Evolutionary conservation across 805 yeast genomes (phyloP), one percentile per base, ranked within the genome.

Genomic region (Metschnikowia hibisci): DNA sequence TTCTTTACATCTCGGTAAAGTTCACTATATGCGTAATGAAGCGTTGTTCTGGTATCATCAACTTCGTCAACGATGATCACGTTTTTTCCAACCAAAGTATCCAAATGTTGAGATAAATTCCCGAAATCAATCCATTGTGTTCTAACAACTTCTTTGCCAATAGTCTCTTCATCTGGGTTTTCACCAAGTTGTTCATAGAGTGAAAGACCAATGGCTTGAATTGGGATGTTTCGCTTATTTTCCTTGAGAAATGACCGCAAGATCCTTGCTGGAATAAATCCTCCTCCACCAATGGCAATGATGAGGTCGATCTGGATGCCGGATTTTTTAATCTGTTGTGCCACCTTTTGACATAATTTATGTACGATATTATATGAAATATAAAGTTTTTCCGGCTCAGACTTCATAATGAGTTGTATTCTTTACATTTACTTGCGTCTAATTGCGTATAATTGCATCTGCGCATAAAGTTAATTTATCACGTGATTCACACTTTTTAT

Each of bases 11-110:
- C 95, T 56, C 82, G 81, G 58, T 82, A 77, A 59, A 85, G 69
- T 60, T 85, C 95, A 41, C 78, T 72, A 30, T 85, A 72, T 3
- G 93, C 93, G 57, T 85, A 85, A 58, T 84, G 90, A 46, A 85
- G 71, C 26, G 95, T 85, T 34, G 90, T 84, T 71, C 95, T 77
- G 20, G 95, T 85, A 61, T 85, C 95, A 63, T 85, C 95, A 34
- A 85, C 95, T 62, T 85, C 95, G 60, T 85, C 95, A 36, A 85
- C 85, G 45, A 85, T 80, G 57, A 85, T 66, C 18, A 85, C 76
- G 56, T 77, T 82, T 62, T 84, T 85, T 42, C 86, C 87, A 32
- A 81, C 78, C 45, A 85, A 66, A 49, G 76, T 74, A 43, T 77
- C 63, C 42, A 80, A 77, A 45, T 85, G 76, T 54, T 81, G 83